These are phyloP conservation scores for Theileria sp. DNA, from an alignment of 169 alveolate genomes.

Conservation along the genomic window DNA sequence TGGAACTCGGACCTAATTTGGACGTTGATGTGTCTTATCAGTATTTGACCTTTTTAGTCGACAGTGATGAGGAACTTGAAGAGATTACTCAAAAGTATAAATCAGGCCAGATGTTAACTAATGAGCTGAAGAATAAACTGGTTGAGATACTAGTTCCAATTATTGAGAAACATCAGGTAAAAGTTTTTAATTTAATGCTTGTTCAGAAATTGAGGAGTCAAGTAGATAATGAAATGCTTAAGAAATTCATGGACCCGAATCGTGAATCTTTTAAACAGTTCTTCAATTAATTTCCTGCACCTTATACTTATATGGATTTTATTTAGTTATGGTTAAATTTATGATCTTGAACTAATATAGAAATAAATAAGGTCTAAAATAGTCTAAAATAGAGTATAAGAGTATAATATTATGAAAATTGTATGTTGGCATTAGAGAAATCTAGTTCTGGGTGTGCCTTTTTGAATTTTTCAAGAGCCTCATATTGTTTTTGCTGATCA, in stretches of 20 bases:
- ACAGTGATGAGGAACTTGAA: conserved; percentile 91
- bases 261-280: conserved; percentile 19
- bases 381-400: not conserved
- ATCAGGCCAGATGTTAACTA: conserved; percentile 94
- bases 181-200: conserved; percentile 41
- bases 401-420: not conserved
- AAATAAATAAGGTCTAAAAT: too few species aligned
- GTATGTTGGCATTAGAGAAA: conserved; percentile 91
- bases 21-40: conserved; percentile 96
- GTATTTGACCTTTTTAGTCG: conserved; percentile 87
- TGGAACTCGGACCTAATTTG: conserved; percentile 92
- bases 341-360: too few species aligned
- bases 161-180: conserved; percentile 82
- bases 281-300: not conserved
- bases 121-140: conserved; percentile 90
- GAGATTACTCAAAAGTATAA: conserved; percentile 90
- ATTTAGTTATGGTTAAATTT: too few species aligned
- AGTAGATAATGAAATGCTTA: conserved; percentile 45
- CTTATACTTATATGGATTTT: not conserved
- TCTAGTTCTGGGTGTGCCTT: conserved; percentile 97
- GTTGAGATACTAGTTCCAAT: conserved; percentile 81
- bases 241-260: conserved; percentile 59
- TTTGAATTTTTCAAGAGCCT: conserved; percentile 90
- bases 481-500: conserved; percentile 89
- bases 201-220: conserved; percentile 43